Evolutionary conservation across 2,329 filamentous ascomycete genomes (phyloP), one percentile per base, ranked within the genome.

Genomic region (Diaporthe citri): DNA sequence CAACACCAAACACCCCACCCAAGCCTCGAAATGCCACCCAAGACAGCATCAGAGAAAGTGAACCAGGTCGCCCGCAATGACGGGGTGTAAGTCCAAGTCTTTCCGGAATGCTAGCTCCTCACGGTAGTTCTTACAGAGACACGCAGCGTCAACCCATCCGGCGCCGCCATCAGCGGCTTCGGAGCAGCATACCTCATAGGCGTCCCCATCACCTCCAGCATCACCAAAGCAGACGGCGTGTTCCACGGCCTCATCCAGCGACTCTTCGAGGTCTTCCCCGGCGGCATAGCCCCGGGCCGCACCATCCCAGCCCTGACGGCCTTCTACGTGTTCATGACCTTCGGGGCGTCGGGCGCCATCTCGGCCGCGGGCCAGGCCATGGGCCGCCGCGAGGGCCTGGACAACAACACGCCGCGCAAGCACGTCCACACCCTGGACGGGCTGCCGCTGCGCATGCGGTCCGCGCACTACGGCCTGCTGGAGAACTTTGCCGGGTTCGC

Each of bases 361-460:
- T 74, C 73, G 9, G 73, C 36, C 25, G 69, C 73, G 20, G 73
- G 73, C 36, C 73, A 74, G 73, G 73, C 67, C 56, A 74, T 74
- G 46, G 67, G 55, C 25, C 55, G 73, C 28, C 41, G 51, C 20
- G 66, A 62, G 28, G 48, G 55, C 2, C 52, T 72, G 34, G 64
- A 74, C 57, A 74, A 72, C 36, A 64, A 59, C 67, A 17, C 67
- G 36, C 73, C 73, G 2, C 52, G 73, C 34, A 70, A 74, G 5
- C 73, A 72, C 36, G n/a, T 74, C 43, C 56, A 55, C 46, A 34
- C 48, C 17, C 67, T 74, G 25, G 56, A 71, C 10, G 73, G 73
- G 4, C 41, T 74, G 46, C 73, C 73, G 46, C 73, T 74, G 3
- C 66, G 73, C 56, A 46, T 74, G 46, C 56, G 73, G n/a, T 71